Base-by-base conservation (phyloP, 192 early-diverging fungal genomes). In the Entrophospora sp. region DNA sequence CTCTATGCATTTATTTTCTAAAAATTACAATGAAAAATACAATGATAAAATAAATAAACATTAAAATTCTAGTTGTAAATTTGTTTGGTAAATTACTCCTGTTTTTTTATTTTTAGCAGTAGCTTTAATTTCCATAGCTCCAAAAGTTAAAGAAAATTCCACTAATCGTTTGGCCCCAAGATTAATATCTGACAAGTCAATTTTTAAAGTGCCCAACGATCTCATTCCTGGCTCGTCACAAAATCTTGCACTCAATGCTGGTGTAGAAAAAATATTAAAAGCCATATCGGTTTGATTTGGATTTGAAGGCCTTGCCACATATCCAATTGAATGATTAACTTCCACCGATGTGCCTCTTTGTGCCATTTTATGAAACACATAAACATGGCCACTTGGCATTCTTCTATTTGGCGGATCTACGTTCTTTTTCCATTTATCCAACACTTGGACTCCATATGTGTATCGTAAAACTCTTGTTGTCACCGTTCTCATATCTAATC, bases 91-190 rank as follows among this genome's bases (percentile, higher is more conserved):
- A 38, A 38, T 31, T n/a, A 4, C 22, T 28, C 45, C 45, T 7
- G 8, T 64, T 37, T n/a, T 5, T 25, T 42, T 45, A 64, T 64
- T 64, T 35, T 51, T 31, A 16, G 63, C 48, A 14, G 24, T 64
- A 14, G 63, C 63, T 52, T 64, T 64, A n/a, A 64, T 52, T 52
- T 64, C 63, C 46, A 64, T 64, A 22, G 20, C n/a, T 14, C 45
- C 63, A 37, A 64, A 64, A 3, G 63, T 51, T 16, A 64, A 51
- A 0, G 46, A 25, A 28, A 64, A 64, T 52, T 64, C 46, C 6
- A 64, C 35, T 4, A 27, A 40, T n/a, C 44, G 31, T 3, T 51
- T 37, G 34, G 4, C 4, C 16, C 24, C 46, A 4, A 36, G 20
- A 24, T 8, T 20, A 1, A 3, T 10, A 27, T 51, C 24, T 12